Evolutionary conservation across 306 rosid genomes (phyloP).

Genomic region (Pachyrhizus erosus): DNA sequence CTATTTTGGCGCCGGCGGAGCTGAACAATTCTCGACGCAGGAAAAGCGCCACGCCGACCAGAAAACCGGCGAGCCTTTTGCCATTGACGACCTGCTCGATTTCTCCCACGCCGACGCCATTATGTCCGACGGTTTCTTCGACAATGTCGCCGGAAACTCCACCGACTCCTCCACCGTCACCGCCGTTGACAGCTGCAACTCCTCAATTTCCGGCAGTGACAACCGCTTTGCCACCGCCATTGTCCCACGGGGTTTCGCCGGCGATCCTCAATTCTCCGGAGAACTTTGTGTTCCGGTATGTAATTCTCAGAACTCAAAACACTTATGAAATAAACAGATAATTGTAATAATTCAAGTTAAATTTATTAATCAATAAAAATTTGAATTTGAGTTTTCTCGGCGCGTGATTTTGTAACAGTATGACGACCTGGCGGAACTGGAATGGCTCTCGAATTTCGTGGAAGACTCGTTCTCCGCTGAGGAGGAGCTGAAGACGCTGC

Average conservation of each 20-base stretch:
- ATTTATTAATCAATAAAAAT: neutral
- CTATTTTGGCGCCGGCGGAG: conserved; percentile 56
- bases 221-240: conserved; percentile 58
- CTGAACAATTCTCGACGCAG: conserved; percentile 48
- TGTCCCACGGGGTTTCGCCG: conserved; percentile 57
- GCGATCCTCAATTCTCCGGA: conserved; percentile 71
- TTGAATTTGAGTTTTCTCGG: conserved; percentile 11
- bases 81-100: conserved; percentile 85
- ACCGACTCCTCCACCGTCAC: conserved; percentile 71
- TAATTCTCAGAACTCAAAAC: conserved; percentile 25
- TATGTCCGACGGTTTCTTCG: conserved; percentile 69
- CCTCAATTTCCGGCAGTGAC: conserved; percentile 67
- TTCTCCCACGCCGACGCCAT: conserved; percentile 83
- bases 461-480: conserved; percentile 90
- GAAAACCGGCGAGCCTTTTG: conserved; percentile 68
- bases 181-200: conserved; percentile 78
- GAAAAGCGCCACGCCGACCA: conserved; percentile 58
- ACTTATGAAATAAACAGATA: neutral
- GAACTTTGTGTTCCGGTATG: conserved; percentile 84
- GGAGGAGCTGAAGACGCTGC: conserved; percentile 70
- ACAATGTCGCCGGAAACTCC: conserved; percentile 71
- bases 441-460: conserved; percentile 95
- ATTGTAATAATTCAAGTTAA: neutral
- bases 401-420: conserved; percentile 52
- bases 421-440: conserved; percentile 90